A percentile compares a stretch with the other conserved stretches of the same genome.
phyloP scores from a whole-genome alignment of 495 filamentous ascomycete genomes.

The Aspergillus bertholletiae region DNA sequence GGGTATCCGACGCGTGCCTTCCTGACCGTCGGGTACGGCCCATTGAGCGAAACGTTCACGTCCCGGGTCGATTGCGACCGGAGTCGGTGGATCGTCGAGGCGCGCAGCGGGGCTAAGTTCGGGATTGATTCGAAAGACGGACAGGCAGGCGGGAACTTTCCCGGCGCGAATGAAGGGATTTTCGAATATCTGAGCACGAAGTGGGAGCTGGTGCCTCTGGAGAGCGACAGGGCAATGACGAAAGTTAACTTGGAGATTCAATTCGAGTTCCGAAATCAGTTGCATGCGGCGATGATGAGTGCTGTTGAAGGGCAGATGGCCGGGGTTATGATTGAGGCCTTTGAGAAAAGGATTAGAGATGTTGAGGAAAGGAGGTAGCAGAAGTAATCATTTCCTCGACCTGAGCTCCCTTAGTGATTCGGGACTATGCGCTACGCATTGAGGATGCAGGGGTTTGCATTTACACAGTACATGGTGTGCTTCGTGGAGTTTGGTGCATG shows the following conservation, averaged over 20 bases:
- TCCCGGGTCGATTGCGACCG: constrained; percentile 71
- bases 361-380: constrained; percentile 32
- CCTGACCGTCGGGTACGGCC: constrained; percentile 80
- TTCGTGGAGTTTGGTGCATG: background rate
- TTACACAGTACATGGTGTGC: background rate
- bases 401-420: background rate
- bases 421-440: background rate
- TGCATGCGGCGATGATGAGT: constrained; percentile 75
- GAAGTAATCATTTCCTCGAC: background rate
- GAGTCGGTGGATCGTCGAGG: constrained; percentile 61
- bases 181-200: constrained; percentile 74
- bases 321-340: constrained; percentile 85
- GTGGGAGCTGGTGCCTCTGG: constrained; percentile 63
- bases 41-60: constrained; percentile 76
- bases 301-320: constrained; percentile 82
- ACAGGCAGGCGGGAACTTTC: constrained; percentile 23
- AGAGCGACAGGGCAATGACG: constrained; percentile 43
- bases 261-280: constrained; percentile 79
- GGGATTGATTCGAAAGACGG: constrained; percentile 14
- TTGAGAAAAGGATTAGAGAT: constrained; percentile 73
- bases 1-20: constrained; percentile 70
- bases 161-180: constrained; percentile 49
- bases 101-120: constrained; percentile 60
- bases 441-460: background rate
- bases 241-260: constrained; percentile 71